Base-by-base conservation (phyloP, 176 grass and related monocot genomes). In the Zoysia pacifica region DNA sequence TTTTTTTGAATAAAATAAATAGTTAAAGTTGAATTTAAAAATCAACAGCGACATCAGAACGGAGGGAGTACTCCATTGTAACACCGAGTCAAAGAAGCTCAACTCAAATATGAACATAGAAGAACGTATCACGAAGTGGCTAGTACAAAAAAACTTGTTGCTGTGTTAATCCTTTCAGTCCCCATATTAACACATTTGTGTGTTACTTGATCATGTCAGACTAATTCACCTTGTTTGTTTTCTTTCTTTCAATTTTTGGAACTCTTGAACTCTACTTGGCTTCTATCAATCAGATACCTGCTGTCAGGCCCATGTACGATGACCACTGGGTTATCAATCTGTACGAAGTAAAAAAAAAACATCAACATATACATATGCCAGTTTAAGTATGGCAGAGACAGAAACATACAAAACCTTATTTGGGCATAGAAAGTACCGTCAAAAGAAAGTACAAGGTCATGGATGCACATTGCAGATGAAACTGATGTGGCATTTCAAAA, bases 21-120 rank as follows among this genome's bases (percentile, higher is more conserved):
- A 0, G 28, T 28, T 0, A 28, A 28, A 28, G 0, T 28, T 28
- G 28, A 28, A 28, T 28, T 28, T 28, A 0, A 28, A 28, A 28
- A 0, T 28, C 28, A 28, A 28, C 28, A 28, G 28, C 28, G 28
- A 28, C 28, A 28, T 28, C 28, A 28, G 28, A 28, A 28, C 28
- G 0, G 28, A 28, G 0, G 28, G 28, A 28, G 28, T 28, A 28
- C 28, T 28, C 28, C 28, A 28, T 28, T 84, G 39, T 48, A 88
- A 63, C 64, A 56, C 15, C 7, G 48, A 72, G n/a, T 14, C 65
- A 84, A 81, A 88, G 75, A 13, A 76, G 52, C 52, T 5, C 49
- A 76, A 20, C 10, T 81, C 42, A 53, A 85, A 80, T 77, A 56
- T 72, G 77, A 59, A 55, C 16, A 44, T 9, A 48, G 80, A 84